Percentiles rank a stretch among this genome's conserved stretches.
phyloP scores from a whole-genome alignment of 306 rosid genomes.

The Rosa multiflora region DNA sequence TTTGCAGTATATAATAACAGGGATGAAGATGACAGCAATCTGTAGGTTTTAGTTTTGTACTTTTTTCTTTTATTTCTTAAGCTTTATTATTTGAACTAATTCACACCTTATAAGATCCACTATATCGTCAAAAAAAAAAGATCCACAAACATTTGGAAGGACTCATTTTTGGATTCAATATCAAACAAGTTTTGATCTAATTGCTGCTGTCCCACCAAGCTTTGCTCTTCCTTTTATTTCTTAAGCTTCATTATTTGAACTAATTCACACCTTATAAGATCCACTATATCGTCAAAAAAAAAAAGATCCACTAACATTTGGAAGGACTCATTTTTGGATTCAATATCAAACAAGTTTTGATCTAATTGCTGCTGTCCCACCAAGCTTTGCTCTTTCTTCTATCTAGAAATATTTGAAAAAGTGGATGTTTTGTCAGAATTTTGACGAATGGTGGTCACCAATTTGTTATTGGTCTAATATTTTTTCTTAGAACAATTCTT shows the following conservation, averaged over 20 bases:
- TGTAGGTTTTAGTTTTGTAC: too few relatives aligned
- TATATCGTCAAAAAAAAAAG: too few relatives aligned
- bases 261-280: background rate
- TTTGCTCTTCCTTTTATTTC: too few relatives aligned
- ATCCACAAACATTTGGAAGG: background rate
- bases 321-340: background rate
- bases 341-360: background rate
- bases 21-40: too few relatives aligned
- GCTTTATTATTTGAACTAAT: too few relatives aligned
- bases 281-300: too few relatives aligned
- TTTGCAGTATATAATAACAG: too few relatives aligned
- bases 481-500: too few relatives aligned
- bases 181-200: background rate
- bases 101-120: background rate
- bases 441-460: background rate
- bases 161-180: background rate
- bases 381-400: background rate
- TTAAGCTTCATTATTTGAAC: too few relatives aligned
- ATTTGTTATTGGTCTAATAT: background rate
- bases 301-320: background rate
- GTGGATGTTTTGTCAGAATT: too few relatives aligned
- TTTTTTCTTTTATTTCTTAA: too few relatives aligned
- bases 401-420: too few relatives aligned
- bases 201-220: background rate
- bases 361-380: background rate